Conservation (phyloP, 140 eudicot species). For the Oenanthe javanica region DNA sequence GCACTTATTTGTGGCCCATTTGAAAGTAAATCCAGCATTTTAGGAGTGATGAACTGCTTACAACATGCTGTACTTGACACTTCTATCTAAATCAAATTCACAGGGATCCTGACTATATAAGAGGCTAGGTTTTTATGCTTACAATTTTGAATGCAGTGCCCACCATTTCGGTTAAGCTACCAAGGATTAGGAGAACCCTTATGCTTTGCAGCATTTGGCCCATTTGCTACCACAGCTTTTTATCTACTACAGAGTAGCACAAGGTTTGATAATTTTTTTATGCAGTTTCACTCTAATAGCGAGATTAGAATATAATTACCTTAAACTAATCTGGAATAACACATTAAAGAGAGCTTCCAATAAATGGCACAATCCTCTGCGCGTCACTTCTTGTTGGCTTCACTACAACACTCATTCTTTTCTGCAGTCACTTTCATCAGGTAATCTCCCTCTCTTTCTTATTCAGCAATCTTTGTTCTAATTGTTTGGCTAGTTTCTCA, state of each 20-base stretch:
- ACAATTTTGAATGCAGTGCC: too few relatives aligned
- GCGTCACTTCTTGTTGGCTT: constrained; percentile 78
- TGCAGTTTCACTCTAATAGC: not conserved
- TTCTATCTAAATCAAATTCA: too few relatives aligned
- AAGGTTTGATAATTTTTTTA: constrained; percentile 27
- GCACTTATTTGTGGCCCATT: not conserved
- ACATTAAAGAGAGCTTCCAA: constrained; percentile 37
- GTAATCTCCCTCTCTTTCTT: constrained; percentile 23
- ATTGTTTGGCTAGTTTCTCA: not conserved
- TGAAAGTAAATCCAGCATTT: not conserved
- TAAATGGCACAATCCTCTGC: constrained; percentile 50
- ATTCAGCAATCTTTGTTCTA: not conserved
- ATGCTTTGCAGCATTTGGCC: constrained; percentile 86
- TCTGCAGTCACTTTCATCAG: constrained; percentile 98
- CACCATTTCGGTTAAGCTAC: constrained; percentile 88
- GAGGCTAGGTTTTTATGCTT: too few relatives aligned
- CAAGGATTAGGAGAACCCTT: constrained; percentile 86
- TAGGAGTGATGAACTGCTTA: too few relatives aligned
- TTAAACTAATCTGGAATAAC: not conserved
- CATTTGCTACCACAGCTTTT: constrained; percentile 83
- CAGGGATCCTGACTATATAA: too few relatives aligned
- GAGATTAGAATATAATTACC: not conserved
- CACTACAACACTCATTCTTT: constrained; percentile 80
- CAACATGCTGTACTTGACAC: too few relatives aligned
- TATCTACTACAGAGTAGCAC: constrained; percentile 61